phyloP scores from a whole-genome alignment of 1,284 basidiomycete species.

The Malassezia slooffiae region DNA sequence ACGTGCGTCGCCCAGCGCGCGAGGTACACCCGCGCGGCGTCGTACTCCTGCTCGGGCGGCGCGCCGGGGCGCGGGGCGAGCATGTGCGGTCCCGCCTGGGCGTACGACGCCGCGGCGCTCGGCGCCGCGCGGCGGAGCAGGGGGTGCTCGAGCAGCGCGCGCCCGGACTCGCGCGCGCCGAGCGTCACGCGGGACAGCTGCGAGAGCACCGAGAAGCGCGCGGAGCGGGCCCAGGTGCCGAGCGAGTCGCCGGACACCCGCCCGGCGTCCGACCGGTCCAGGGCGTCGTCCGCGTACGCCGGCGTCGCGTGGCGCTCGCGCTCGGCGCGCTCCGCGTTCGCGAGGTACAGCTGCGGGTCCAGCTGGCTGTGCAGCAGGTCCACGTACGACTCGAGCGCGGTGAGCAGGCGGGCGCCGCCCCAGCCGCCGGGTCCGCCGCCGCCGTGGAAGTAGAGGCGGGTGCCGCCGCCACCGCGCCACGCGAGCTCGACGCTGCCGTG shows the following conservation, averaged over 20 bases:
- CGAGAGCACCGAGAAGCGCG: constrained; percentile 34
- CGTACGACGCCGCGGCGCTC: constrained; percentile 25
- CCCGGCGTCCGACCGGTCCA: constrained; percentile 29
- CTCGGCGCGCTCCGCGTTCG: constrained; percentile 80
- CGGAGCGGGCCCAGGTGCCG: constrained; percentile 32
- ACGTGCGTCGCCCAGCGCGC: constrained; percentile 93
- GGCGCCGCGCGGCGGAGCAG: constrained; percentile 26
- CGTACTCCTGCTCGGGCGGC: constrained; percentile 68
- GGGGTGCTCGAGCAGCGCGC: constrained; percentile 31
- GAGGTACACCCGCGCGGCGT: constrained; percentile 86
- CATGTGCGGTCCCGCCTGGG: constrained; percentile 37
- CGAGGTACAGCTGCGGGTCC: constrained; percentile 70
- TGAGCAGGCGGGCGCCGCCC: constrained; percentile 55
- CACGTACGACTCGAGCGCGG: constrained; percentile 51
- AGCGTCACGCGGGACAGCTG: constrained; percentile 39
- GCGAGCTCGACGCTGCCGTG: too few relatives aligned
- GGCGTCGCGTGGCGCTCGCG: constrained; percentile 63
- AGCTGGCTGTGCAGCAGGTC: constrained; percentile 66
- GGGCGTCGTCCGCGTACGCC: constrained; percentile 46
- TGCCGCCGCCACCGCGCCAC: too few relatives aligned
- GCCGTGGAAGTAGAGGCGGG: too few relatives aligned
- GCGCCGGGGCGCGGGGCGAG: constrained; percentile 20
- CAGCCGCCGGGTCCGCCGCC: too few relatives aligned
- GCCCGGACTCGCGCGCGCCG: constrained; percentile 31
- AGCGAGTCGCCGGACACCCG: too few relatives aligned